Evolutionary conservation across 2,329 filamentous ascomycete genomes (phyloP).

Genomic region (Knoxdaviesia capensis): DNA sequence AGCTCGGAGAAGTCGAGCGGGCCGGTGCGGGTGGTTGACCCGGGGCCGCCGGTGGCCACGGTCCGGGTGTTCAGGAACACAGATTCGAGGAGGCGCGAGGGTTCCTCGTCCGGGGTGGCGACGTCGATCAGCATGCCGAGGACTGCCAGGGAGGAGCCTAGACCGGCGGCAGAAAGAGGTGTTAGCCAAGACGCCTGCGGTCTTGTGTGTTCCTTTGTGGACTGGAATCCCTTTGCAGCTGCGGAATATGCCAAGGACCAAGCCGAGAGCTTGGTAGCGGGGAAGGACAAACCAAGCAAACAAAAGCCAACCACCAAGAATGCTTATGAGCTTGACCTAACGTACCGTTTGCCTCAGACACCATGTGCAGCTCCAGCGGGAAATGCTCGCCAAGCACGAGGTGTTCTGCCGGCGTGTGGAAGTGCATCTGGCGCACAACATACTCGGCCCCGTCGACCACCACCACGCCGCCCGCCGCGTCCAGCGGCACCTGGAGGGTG

Average conservation of each 20-base stretch:
- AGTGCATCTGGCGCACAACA: constrained; percentile 33
- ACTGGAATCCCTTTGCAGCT: background rate
- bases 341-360: constrained; percentile 13
- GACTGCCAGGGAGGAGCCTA: constrained; percentile 14
- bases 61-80: constrained; percentile 12
- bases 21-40: constrained; percentile 15
- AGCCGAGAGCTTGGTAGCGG: background rate
- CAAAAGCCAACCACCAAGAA: background rate
- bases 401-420: constrained; percentile 41
- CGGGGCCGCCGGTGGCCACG: constrained; percentile 16
- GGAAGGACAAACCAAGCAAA: background rate
- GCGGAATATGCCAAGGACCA: background rate
- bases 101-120: constrained; percentile 5
- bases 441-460: constrained; percentile 18
- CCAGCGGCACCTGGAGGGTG: constrained; percentile 24
- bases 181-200: background rate
- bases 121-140: constrained; percentile 18
- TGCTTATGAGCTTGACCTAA: background rate
- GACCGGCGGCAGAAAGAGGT: constrained; percentile 5
- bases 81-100: constrained; percentile 12
- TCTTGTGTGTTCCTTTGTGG: background rate
- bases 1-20: constrained; percentile 22
- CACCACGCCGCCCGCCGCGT: constrained; percentile 24
- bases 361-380: constrained; percentile 20
- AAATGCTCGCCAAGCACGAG: constrained; percentile 21